Base-by-base conservation (phyloP, 495 filamentous ascomycete genomes). In the Copromyces sp. region DNA sequence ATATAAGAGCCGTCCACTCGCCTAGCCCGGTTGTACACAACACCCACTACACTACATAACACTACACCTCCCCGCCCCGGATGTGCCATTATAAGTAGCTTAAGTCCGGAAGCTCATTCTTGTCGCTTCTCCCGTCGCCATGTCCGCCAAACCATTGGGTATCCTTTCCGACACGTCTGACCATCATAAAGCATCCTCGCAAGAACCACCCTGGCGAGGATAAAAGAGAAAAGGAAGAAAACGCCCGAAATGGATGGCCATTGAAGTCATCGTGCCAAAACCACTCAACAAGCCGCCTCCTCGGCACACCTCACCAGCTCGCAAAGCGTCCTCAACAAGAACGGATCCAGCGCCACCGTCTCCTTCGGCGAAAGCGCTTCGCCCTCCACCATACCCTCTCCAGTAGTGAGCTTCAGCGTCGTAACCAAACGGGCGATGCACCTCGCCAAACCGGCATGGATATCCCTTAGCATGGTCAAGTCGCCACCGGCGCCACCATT, bases 221-320 rank as follows among this genome's bases (percentile, higher is more conserved):
- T 3, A 9, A 8, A 61, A 8, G 1, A 3, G 6, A 65, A 17
- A 9, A 17, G 3, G 7, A 35, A 65, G 2, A 53, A 37, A 37
- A 37, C 35, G 47, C 11, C 4, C 20, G 20, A 7, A 14, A 14
- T 32, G 47, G 47, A 14, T 32, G 47, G 47, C 11, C 47, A 59
- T 12, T 7, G 20, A 59, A 53, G 11, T 6, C 4, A 24, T 53
- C 45, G n/a, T n/a, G n/a, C 16, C 16, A 3, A 12, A 65, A 35
- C n/a, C 9, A n/a, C 11, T 40, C 37, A 38, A 69, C 24, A 39
- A 69, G 7, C 20, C 39, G 39, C 29, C 70, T 83, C 81, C 75
- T 85, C 83, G 5, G 77, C 77, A 9, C 80, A 78, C 39, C 80
- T 78, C 32, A 85, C 83, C 11, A 82, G 76, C 73, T 85, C 81